Evolutionary conservation across 164 flowering plant genomes (phyloP).

Genomic region (Liriodendron chinense): DNA sequence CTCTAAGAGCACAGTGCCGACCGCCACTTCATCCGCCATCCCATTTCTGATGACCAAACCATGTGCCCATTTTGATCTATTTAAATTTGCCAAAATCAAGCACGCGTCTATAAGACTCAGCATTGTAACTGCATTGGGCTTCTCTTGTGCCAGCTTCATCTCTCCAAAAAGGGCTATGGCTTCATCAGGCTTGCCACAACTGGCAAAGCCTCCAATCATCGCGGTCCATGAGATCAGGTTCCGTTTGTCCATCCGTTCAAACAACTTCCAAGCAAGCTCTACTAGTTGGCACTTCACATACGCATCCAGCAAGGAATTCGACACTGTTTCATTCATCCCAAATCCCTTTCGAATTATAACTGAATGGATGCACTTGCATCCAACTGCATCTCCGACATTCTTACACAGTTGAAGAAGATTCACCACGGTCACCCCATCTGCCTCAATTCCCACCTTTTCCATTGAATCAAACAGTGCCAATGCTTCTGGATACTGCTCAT

Average conservation of each 20-base stretch:
- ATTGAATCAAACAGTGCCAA: conserved; percentile 42
- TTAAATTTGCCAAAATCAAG: conserved; percentile 50
- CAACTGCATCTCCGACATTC: conserved; percentile 32
- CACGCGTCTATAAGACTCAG: conserved; percentile 72
- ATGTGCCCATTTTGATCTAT: conserved; percentile 61
- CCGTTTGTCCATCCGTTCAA: conserved; percentile 32
- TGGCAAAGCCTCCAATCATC: conserved; percentile 66
- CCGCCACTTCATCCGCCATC: conserved; percentile 42
- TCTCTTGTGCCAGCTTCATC: conserved; percentile 40
- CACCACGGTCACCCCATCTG: conserved; percentile 64
- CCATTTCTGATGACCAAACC: conserved; percentile 62
- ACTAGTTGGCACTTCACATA: conserved; percentile 56
- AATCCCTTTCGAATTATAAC: conserved; percentile 37
- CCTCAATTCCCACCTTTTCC: conserved; percentile 43
- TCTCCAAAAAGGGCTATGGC: conserved; percentile 53
- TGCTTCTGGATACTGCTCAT: conserved; percentile 44
- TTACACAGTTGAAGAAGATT: conserved; percentile 63
- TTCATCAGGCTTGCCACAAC: conserved; percentile 64
- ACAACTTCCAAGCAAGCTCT: conserved; percentile 48
- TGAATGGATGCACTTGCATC: conserved; percentile 64
- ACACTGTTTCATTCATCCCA: conserved; percentile 41
- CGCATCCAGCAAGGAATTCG: conserved; percentile 60
- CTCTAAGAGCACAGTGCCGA: conserved; percentile 72
- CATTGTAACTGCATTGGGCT: conserved; percentile 51
- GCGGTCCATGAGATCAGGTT: conserved; percentile 75